Percentiles rank a stretch among this genome's conserved stretches.
phyloP scores from a whole-genome alignment of 306 rosid genomes.

The Rosa rugosa region DNA sequence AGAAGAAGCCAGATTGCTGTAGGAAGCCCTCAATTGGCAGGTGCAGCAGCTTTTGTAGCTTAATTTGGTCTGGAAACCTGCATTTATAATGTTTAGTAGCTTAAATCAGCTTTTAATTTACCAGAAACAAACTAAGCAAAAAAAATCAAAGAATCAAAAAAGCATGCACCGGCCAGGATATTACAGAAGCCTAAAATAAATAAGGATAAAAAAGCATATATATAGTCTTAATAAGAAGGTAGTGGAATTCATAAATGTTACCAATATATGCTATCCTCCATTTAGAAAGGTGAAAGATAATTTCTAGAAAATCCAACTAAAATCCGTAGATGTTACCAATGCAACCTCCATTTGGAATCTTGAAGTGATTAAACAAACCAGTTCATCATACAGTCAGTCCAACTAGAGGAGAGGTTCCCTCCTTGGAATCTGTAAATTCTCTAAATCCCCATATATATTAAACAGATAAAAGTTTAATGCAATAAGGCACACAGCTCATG shows the following conservation, averaged over 20 bases:
- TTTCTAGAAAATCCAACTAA: neutral
- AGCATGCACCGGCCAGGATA: neutral
- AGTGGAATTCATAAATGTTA: neutral
- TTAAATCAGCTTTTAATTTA: neutral
- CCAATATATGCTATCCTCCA: conserved; percentile 1
- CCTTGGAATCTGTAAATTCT: conserved; percentile 7
- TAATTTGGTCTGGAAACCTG: conserved; percentile 55
- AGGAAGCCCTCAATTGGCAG: conserved; percentile 30
- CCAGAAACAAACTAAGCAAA: neutral
- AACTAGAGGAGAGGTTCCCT: conserved; percentile 3
- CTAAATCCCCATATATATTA: conserved; percentile 5
- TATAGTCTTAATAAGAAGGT: neutral
- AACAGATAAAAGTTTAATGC: neutral
- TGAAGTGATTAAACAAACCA: neutral
- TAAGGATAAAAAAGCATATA: neutral
- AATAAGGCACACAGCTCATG: neutral
- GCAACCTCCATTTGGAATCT: conserved; percentile 15
- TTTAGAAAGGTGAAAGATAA: neutral
- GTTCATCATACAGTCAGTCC: neutral
- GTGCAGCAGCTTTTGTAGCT: conserved; percentile 18
- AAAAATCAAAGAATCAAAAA: neutral
- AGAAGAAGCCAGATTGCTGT: conserved; percentile 10
- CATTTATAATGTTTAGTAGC: conserved; percentile 15
- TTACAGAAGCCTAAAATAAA: no score
- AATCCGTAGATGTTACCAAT: conserved; percentile 12